Percentiles rank a stretch among this genome's conserved stretches.
Conservation (phyloP, 1,284 basidiomycete species). For the Testicularia cyperi region DNA sequence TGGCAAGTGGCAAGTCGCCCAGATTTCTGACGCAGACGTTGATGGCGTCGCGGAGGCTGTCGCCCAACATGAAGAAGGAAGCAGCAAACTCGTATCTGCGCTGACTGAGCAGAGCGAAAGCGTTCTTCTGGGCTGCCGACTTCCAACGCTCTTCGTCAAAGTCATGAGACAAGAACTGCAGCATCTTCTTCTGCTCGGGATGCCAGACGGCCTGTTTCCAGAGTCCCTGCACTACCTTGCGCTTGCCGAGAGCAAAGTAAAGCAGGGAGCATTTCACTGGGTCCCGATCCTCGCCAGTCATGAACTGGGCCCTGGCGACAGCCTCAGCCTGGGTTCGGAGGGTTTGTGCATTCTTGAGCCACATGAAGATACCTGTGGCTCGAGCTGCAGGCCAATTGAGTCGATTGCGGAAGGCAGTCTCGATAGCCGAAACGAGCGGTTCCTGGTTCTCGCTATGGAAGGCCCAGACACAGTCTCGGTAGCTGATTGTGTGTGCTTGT, state of each 20-base stretch:
- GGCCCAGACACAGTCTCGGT: constrained; percentile 91
- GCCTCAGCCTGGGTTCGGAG: constrained; percentile 72
- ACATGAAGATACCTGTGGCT: constrained; percentile 80
- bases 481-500: constrained; percentile 68
- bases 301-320: constrained; percentile 90
- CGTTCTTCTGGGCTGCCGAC: constrained; percentile 93
- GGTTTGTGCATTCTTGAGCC: constrained; percentile 72
- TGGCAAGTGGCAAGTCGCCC: constrained; percentile 82
- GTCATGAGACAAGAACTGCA: constrained; percentile 89
- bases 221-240: constrained; percentile 84
- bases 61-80: constrained; percentile 92
- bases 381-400: constrained; percentile 85
- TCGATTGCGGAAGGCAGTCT: constrained; percentile 73
- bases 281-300: constrained; percentile 69
- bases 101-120: constrained; percentile 79
- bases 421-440: constrained; percentile 72
- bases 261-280: constrained; percentile 85
- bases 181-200: constrained; percentile 83
- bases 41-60: constrained; percentile 83
- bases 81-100: constrained; percentile 70
- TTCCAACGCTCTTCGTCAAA: constrained; percentile 83
- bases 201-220: constrained; percentile 96
- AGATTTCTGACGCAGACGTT: constrained; percentile 86
- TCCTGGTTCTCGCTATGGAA: constrained; percentile 90
- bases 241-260: constrained; percentile 92